A percentile compares a stretch with the other conserved stretches of the same genome.
phyloP scores from a whole-genome alignment of 805 yeast species.

The Yamadazyma paraphyllophila region DNA sequence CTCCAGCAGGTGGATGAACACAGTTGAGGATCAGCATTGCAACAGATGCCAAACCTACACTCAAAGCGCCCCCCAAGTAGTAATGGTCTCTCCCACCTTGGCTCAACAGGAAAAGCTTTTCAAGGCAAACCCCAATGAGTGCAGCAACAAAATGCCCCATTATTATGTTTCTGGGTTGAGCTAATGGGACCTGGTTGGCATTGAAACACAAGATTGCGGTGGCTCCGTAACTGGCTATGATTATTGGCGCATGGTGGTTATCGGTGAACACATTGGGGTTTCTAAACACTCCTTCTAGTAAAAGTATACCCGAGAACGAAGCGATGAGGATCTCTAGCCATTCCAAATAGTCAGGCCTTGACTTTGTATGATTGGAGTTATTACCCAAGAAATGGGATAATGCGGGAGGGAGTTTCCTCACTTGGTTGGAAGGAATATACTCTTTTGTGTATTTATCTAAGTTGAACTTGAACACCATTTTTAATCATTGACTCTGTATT shows the following conservation, averaged over 20 bases:
- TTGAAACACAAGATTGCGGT: slow-evolving; percentile 60
- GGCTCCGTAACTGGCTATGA: slow-evolving; percentile 62
- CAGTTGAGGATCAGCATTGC: slow-evolving; percentile 53
- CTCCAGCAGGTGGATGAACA: slow-evolving; percentile 74
- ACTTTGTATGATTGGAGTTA: slow-evolving; percentile 19
- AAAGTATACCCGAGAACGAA: slow-evolving; percentile 45
- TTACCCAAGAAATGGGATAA: slow-evolving; percentile 41
- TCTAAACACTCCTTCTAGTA: slow-evolving; percentile 47
- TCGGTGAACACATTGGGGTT: slow-evolving; percentile 35
- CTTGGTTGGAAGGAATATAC: slow-evolving; percentile 27
- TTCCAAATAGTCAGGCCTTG: slow-evolving; percentile 35
- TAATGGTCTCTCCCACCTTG: slow-evolving; percentile 43
- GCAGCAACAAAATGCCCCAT: slow-evolving; percentile 56
- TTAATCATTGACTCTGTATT: neutral
- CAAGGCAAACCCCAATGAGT: slow-evolving; percentile 52
- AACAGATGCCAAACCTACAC: slow-evolving; percentile 54
- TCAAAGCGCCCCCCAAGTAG: slow-evolving; percentile 58
- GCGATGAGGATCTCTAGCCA: slow-evolving; percentile 49
- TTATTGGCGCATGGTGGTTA: slow-evolving; percentile 45
- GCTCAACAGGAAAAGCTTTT: slow-evolving; percentile 51
- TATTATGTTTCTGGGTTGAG: slow-evolving; percentile 62
- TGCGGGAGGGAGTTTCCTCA: slow-evolving; percentile 29
- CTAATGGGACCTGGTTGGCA: slow-evolving; percentile 53
- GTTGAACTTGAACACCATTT: slow-evolving; percentile 38
- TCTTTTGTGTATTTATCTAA: slow-evolving; percentile 31